A percentile compares a stretch with the other conserved stretches of the same genome.
These are phyloP conservation scores for Phaeomoniella chlamydospora DNA, from an alignment of 2,329 filamentous ascomycete species.

Conservation along the genomic window DNA sequence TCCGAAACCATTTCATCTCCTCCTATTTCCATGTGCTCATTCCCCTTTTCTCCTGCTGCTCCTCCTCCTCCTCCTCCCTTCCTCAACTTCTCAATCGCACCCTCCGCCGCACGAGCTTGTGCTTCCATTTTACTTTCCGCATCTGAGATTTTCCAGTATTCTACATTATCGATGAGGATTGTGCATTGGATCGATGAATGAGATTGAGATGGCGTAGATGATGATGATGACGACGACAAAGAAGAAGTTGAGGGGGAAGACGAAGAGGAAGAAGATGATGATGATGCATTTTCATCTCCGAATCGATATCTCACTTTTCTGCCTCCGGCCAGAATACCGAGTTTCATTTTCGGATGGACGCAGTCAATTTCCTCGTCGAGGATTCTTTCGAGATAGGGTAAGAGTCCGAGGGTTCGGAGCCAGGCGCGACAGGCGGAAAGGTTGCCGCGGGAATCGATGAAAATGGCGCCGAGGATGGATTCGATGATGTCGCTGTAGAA, in stretches of 20 bases:
- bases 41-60: too few relatives aligned
- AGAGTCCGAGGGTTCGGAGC: slow-evolving; percentile 48
- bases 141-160: background rate
- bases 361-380: slow-evolving; percentile 43
- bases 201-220: background rate
- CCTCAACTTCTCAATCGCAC: too few relatives aligned
- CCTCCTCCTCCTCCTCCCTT: too few relatives aligned
- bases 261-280: background rate
- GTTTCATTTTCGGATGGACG: slow-evolving; percentile 50
- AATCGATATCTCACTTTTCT: slow-evolving; percentile 39
- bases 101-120: background rate
- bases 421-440: slow-evolving; percentile 45
- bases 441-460: slow-evolving; percentile 57
- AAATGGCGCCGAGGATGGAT: slow-evolving; percentile 65
- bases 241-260: background rate
- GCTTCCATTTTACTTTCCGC: background rate
- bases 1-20: too few relatives aligned
- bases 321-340: slow-evolving; percentile 43
- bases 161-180: background rate
- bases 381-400: slow-evolving; percentile 47
- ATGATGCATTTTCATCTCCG: background rate
- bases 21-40: too few relatives aligned
- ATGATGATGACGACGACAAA: background rate
- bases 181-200: background rate
- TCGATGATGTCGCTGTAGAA: slow-evolving; percentile 78